phyloP scores from a whole-genome alignment of 768 basidiomycete species.

The Leccinum uliginosum region DNA sequence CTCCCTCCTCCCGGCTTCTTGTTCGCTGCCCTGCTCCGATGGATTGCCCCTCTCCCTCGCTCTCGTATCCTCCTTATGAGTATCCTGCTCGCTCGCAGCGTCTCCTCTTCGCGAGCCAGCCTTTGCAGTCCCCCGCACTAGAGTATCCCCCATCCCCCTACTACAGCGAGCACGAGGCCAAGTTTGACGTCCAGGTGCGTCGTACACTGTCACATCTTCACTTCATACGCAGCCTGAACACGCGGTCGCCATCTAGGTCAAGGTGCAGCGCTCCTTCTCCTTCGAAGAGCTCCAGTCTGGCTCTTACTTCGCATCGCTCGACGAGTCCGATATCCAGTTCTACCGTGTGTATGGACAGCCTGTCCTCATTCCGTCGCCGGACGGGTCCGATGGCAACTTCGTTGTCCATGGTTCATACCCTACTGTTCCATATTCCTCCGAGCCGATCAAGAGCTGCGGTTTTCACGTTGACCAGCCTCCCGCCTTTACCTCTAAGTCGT shows the following conservation, averaged over 20 bases:
- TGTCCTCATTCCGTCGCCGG: constrained; percentile 25
- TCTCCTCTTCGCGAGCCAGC: neutral
- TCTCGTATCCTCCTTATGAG: neutral
- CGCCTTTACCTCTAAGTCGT: constrained; percentile 22
- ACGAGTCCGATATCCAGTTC: constrained; percentile 32
- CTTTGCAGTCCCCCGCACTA: constrained; percentile 2
- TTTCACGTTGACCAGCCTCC: constrained; percentile 7
- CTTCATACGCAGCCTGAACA: neutral
- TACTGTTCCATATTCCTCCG: neutral
- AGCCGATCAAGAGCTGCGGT: neutral
- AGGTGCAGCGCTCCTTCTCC: constrained; percentile 29
- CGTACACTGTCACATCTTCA: neutral
- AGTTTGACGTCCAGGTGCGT: constrained; percentile 24
- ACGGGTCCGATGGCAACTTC: constrained; percentile 22
- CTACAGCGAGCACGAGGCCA: constrained; percentile 11
- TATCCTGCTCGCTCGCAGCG: neutral
- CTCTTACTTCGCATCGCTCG: constrained; percentile 25
- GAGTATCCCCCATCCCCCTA: constrained; percentile 3
- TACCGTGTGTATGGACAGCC: constrained; percentile 31
- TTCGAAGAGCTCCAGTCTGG: constrained; percentile 34
- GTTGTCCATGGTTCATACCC: constrained; percentile 10
- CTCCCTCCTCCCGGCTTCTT: constrained; percentile 4
- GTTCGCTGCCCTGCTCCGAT: constrained; percentile 7
- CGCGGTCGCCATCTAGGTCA: constrained; percentile 17
- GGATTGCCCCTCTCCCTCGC: constrained; percentile 5